Percentiles rank a stretch among this genome's conserved stretches.
Conservation (phyloP, 495 filamentous ascomycete species). For the Xylaria sp. region DNA sequence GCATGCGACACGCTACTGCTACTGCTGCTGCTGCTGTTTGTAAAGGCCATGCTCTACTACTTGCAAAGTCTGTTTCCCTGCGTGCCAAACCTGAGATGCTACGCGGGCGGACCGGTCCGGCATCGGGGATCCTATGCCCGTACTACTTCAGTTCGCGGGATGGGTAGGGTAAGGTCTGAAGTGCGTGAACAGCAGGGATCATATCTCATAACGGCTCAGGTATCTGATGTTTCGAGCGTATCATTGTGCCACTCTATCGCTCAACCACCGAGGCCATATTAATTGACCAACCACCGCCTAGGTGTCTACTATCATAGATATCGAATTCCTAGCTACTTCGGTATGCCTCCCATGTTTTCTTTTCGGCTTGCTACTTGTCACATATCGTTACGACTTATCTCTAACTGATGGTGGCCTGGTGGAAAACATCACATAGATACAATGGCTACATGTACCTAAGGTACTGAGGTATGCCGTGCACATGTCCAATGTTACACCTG, state of each 20-base stretch:
- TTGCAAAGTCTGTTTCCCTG: background rate
- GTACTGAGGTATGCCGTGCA: background rate
- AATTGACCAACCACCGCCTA: background rate
- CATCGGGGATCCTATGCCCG: background rate
- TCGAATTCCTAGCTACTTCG: background rate
- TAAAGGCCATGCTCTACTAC: background rate
- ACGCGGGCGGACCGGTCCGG: background rate
- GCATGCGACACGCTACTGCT: background rate
- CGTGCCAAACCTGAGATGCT: background rate
- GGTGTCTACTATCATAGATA: background rate
- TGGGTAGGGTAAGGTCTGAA: background rate
- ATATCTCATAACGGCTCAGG: background rate
- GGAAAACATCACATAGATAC: too few relatives aligned
- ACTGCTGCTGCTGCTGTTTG: background rate
- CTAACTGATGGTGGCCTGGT: too few relatives aligned
- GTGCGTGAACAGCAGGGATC: background rate
- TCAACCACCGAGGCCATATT: background rate
- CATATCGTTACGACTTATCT: too few relatives aligned
- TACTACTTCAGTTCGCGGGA: too few relatives aligned
- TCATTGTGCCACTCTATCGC: background rate
- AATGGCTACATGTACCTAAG: background rate
- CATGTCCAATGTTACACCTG: background rate
- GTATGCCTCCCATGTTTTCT: background rate
- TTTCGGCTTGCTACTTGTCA: background rate
- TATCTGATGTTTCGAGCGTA: background rate